Conservation (phyloP, 2,329 filamentous ascomycete genomes). For the Pseudogymnoascus sp. region DNA sequence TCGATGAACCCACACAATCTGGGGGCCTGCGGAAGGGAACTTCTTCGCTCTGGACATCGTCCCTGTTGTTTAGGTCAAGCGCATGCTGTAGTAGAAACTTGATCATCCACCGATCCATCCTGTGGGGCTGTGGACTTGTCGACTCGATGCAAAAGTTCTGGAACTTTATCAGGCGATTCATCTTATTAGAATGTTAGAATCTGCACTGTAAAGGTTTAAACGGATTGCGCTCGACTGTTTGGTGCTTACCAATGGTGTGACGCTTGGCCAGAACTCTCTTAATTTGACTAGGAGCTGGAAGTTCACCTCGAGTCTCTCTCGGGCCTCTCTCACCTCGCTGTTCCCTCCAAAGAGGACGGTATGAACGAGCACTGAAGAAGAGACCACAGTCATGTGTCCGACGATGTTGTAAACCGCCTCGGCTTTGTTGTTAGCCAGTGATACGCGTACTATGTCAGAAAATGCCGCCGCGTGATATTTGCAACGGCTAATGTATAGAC, state of each 20-base stretch:
- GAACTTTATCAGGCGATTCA: constrained; percentile 28
- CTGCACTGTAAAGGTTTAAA: not conserved
- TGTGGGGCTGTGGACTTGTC: constrained; percentile 24
- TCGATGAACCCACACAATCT: not conserved
- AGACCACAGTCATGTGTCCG: not conserved
- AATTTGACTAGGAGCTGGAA: not conserved
- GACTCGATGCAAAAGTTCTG: constrained; percentile 27
- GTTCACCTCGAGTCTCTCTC: not conserved
- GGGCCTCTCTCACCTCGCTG: not conserved
- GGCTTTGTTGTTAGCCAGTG: not conserved
- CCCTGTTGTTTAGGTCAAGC: constrained; percentile 24
- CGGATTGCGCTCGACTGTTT: not conserved
- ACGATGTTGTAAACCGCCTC: not conserved
- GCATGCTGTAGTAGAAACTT: constrained; percentile 29
- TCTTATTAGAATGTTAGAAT: constrained; percentile 16
- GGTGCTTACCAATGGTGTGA: not conserved
- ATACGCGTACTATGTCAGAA: not conserved
- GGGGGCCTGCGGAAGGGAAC: not conserved
- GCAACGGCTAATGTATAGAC: not conserved
- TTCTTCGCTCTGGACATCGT: not conserved
- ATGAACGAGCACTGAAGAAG: not conserved
- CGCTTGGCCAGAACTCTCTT: not conserved
- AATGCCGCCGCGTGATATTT: not conserved
- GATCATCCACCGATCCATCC: constrained; percentile 25
- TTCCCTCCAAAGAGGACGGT: not conserved